Conservation (phyloP, 495 filamentous ascomycete genomes). For the Penicillium cosmopolitanum region DNA sequence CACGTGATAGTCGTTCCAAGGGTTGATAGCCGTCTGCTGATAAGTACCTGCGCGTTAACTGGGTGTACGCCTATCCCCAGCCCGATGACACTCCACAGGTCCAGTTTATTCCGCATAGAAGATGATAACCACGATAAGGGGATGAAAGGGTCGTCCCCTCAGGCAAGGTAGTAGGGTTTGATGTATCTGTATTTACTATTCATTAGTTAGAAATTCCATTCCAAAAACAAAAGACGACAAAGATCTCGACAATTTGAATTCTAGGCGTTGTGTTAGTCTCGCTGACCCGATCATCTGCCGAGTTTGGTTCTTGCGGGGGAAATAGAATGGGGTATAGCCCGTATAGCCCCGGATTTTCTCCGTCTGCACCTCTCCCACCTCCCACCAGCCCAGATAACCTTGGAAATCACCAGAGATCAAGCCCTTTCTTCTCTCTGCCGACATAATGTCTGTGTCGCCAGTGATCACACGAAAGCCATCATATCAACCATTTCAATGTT, state of each 20-base stretch:
- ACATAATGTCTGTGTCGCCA: not conserved
- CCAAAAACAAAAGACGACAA: too few species aligned
- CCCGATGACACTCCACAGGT: not conserved
- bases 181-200: too few species aligned
- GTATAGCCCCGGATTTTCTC: slow-evolving; percentile 14
- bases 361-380: slow-evolving; percentile 3
- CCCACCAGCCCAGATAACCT: not conserved
- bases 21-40: slow-evolving; percentile 10
- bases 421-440: not conserved
- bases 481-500: slow-evolving; percentile 39
- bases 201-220: too few species aligned
- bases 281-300: slow-evolving; percentile 3
- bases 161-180: too few species aligned
- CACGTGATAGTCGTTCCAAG: slow-evolving; percentile 8
- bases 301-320: slow-evolving; percentile 9
- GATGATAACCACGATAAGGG: not conserved
- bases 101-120: not conserved
- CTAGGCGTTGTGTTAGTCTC: not conserved
- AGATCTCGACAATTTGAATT: not conserved
- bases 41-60: slow-evolving; percentile 6
- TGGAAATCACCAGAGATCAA: not conserved
- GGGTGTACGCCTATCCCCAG: not conserved
- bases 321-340: not conserved
- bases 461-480: not conserved
- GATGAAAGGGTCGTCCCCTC: too few species aligned